Evolutionary conservation across 1,284 basidiomycete species (phyloP).

Genomic region (Puccinia coronata): DNA sequence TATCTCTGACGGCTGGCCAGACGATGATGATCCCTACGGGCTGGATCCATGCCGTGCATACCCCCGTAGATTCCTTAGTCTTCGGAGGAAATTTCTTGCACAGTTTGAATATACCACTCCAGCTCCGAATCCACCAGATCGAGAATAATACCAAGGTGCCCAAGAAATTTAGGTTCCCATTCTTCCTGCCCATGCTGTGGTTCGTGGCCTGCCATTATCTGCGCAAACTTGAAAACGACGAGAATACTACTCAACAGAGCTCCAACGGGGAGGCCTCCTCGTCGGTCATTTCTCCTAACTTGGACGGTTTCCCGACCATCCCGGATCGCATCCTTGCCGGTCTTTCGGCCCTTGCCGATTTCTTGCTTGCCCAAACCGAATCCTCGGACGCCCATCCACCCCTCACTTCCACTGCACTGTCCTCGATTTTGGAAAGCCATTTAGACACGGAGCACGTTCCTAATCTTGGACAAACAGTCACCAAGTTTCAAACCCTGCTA

Average conservation of each 20-base stretch:
- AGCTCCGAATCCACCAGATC: slow-evolving; percentile 80
- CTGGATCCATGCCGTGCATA: slow-evolving; percentile 96
- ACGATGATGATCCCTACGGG: slow-evolving; percentile 84
- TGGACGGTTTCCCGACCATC: slow-evolving; percentile 15
- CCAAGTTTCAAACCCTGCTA: slow-evolving; percentile 12
- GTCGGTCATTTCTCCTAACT: background rate
- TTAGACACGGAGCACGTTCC: slow-evolving; percentile 11
- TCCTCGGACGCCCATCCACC: background rate
- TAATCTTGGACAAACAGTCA: slow-evolving; percentile 5
- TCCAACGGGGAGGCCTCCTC: background rate
- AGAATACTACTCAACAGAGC: too few species aligned
- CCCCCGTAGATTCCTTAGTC: slow-evolving; percentile 85
- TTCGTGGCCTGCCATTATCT: slow-evolving; percentile 57
- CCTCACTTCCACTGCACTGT: background rate
- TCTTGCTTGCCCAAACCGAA: slow-evolving; percentile 8
- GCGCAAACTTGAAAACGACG: slow-evolving; percentile 21
- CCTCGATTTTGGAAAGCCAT: background rate
- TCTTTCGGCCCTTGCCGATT: slow-evolving; percentile 27
- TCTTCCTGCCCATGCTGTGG: slow-evolving; percentile 59
- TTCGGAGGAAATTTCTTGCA: slow-evolving; percentile 97
- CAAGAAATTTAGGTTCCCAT: slow-evolving; percentile 88
- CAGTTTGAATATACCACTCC: slow-evolving; percentile 73
- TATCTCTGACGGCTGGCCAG: slow-evolving; percentile 60
- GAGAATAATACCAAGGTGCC: slow-evolving; percentile 91
- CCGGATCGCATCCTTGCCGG: slow-evolving; percentile 28